A percentile compares a stretch with the other conserved stretches of the same genome.
phyloP scores from a whole-genome alignment of 257 asterid species.

The Salvia hispanica region DNA sequence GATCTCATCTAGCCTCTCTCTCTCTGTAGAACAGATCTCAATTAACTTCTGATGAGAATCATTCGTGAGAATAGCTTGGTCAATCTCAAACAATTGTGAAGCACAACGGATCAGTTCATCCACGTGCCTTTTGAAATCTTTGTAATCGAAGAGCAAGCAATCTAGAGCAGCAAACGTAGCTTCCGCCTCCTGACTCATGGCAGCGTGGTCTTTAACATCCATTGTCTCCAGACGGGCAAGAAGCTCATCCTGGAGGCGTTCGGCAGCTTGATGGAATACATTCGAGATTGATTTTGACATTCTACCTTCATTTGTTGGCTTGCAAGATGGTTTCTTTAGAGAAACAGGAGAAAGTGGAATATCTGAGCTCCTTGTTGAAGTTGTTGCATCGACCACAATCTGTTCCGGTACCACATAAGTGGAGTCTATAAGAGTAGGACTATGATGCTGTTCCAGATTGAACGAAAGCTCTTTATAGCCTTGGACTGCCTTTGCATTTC shows the following conservation, averaged over 20 bases:
- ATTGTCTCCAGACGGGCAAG: conserved; percentile 37
- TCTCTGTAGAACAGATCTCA: conserved; percentile 37
- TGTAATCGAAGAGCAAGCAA: conserved; percentile 27
- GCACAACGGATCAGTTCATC: conserved; percentile 40
- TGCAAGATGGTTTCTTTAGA: neutral
- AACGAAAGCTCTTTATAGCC: neutral
- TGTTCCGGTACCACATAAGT: conserved; percentile 24
- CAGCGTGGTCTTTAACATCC: conserved; percentile 43
- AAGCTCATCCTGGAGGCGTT: conserved; percentile 40
- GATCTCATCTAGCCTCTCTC: conserved; percentile 37
- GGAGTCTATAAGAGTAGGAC: conserved; percentile 17
- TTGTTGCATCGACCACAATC: conserved; percentile 10
- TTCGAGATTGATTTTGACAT: conserved; percentile 42
- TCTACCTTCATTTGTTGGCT: conserved; percentile 1
- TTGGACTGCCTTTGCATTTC: neutral
- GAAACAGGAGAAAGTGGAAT: too few species aligned
- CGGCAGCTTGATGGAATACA: conserved; percentile 43
- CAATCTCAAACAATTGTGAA: conserved; percentile 38
- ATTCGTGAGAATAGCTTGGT: conserved; percentile 35
- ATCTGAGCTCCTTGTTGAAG: neutral
- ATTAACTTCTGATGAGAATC: conserved; percentile 29
- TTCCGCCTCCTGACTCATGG: conserved; percentile 45
- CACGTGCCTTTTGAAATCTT: conserved; percentile 35
- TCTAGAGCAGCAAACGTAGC: conserved; percentile 49
- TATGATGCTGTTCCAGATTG: conserved; percentile 3